Percentiles rank a stretch among this genome's conserved stretches.
phyloP scores from a whole-genome alignment of 1,284 basidiomycete genomes.

The Pulchroboletus neoregius region DNA sequence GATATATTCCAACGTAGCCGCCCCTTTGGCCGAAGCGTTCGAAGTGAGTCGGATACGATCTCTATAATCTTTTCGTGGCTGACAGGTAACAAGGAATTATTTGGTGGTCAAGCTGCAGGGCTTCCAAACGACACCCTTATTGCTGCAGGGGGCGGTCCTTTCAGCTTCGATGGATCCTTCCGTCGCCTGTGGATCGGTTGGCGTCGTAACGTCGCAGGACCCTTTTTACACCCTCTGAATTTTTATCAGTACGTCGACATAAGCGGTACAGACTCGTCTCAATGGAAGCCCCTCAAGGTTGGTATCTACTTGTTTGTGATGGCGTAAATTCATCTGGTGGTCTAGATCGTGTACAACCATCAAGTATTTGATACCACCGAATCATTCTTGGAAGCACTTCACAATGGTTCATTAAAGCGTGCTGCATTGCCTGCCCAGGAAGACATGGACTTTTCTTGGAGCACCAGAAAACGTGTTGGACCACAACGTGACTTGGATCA shows the following conservation, averaged over 20 bases:
- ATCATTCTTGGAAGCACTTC: conserved; percentile 51
- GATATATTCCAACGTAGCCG: conserved; percentile 32
- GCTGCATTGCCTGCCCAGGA: conserved; percentile 33
- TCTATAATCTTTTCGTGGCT: conserved; percentile 9
- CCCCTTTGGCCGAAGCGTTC: conserved; percentile 37
- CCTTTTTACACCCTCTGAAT: conserved; percentile 51
- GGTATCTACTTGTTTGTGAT: not conserved
- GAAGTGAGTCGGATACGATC: conserved; percentile 31
- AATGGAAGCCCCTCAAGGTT: conserved; percentile 52
- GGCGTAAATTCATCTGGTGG: not conserved
- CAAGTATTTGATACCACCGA: conserved; percentile 48
- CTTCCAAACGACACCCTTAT: conserved; percentile 46
- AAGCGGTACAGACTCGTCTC: conserved; percentile 48
- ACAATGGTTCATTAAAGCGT: conserved; percentile 49
- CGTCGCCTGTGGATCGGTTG: conserved; percentile 51
- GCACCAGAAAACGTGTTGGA: conserved; percentile 42
- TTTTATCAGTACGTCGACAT: conserved; percentile 58
- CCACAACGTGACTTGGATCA: conserved; percentile 52
- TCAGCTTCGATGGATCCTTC: conserved; percentile 59
- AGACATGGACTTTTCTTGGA: conserved; percentile 40
- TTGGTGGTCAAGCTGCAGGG: conserved; percentile 35
- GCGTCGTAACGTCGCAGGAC: conserved; percentile 46
- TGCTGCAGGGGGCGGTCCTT: conserved; percentile 44
- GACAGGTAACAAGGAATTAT: conserved; percentile 38
- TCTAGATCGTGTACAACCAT: conserved; percentile 54